Evolutionary conservation across 495 filamentous ascomycete species (phyloP).

Genomic region (Aspergillus mulundensis): DNA sequence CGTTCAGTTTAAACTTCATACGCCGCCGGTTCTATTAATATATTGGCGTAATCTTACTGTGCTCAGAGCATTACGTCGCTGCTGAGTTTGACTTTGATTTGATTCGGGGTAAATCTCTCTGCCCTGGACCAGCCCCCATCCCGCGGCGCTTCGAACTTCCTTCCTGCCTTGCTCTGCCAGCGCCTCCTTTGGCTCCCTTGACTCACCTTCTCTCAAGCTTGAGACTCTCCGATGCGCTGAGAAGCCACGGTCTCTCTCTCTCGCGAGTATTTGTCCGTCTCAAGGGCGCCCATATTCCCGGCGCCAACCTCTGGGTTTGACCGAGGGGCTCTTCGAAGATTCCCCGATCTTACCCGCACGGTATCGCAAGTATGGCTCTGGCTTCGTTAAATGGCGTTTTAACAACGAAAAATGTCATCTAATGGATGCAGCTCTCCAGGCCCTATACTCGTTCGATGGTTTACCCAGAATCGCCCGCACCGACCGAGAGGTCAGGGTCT

Average conservation of each 20-base stretch:
- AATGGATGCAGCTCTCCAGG: neutral
- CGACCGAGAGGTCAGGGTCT: slow-evolving; percentile 27
- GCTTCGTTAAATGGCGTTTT: slow-evolving; percentile 3
- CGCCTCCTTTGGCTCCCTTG: neutral
- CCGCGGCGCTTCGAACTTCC: neutral
- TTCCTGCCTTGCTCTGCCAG: neutral
- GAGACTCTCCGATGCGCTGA: neutral
- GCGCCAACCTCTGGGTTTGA: slow-evolving; percentile 14
- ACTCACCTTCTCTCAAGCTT: neutral
- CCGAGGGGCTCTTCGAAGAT: slow-evolving; percentile 8
- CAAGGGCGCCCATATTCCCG: slow-evolving; percentile 6
- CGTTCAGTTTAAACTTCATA: neutral
- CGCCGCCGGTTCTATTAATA: neutral
- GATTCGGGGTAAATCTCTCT: slow-evolving; percentile 3
- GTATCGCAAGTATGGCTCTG: slow-evolving; percentile 1
- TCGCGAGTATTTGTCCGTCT: neutral
- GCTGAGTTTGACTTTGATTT: slow-evolving; percentile 1
- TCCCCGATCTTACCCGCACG: slow-evolving; percentile 20
- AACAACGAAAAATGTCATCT: slow-evolving; percentile 7
- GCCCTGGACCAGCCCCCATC: slow-evolving; percentile 4
- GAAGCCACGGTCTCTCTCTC: neutral
- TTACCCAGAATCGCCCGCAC: slow-evolving; percentile 18
- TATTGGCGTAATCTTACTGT: slow-evolving; percentile 5
- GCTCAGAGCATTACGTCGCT: neutral
- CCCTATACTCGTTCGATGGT: slow-evolving; percentile 24